Base-by-base conservation (phyloP, 78 protist species). In the Planoprotostelium fungivorum region DNA sequence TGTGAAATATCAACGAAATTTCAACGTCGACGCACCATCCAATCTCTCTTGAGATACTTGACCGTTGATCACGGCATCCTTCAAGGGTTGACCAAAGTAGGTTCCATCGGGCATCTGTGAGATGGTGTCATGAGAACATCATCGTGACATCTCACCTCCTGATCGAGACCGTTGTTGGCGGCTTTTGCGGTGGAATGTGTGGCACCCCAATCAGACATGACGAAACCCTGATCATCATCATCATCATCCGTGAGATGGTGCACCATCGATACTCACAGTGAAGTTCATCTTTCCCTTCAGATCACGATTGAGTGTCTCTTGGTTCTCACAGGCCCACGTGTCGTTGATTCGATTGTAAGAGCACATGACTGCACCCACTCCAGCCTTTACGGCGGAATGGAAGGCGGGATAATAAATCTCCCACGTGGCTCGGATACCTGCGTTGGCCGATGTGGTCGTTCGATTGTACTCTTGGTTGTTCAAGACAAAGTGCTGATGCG, bases 281-380 rank as follows among this genome's bases (percentile, higher is more conserved):
- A 92, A 89, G 36, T 88, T 88, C 83, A 84, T 35, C 86, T 34
- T 16, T 9, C 0, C 89, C 63, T 83, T 83, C 85, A 92, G 89
- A 84, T 91, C 93, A 0, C 84, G 84, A 1, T 9, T 31, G n/a
- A 91, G 88, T 0, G 63, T 37, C 36, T 63, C n/a, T 28, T 9
- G 1, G 84, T 92, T 86, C 86, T 92, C 91, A 38, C 89, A 88
- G 36, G 87, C 51, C 38, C 39, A 1, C 38, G 0, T 0, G 34
- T 83, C 91, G 86, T 84, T 88, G 88, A 92, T 1, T 38, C 0
- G 88, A 88, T 92, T 92, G 90, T 92, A 92, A 0, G 90, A 51
- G 83, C 94, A 88, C 94, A 92, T 92, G 84, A 92, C 84, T 0
- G 94, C 16, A 31, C 90, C 94, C n/a, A 92, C 91, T 37, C 39